Base-by-base conservation (phyloP, 176 grass and related monocot species). In the Cocos nucifera region DNA sequence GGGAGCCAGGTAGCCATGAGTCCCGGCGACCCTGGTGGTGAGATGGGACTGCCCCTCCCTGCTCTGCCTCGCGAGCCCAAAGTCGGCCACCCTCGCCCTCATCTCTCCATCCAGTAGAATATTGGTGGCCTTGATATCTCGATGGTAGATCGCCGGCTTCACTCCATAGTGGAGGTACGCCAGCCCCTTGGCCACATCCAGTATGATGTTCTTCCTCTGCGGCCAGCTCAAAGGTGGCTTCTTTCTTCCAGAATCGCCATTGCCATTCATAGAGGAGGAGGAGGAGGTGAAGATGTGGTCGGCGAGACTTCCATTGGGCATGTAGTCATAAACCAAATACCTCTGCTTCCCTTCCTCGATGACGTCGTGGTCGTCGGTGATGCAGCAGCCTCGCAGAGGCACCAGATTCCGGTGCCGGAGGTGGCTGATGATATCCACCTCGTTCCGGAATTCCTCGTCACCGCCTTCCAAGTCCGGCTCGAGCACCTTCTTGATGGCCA, bases 81-180 rank as follows among this genome's bases (percentile, higher is more conserved):
- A 97, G 78, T 97, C 92, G 17, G 92, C 87, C 44, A 97, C 73
- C 22, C 80, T 61, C 29, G 87, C 92, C 6, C 78, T 78, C 72
- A 83, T 90, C 75, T 91, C 84, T 3, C 55, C 56, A 64, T 85
- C 92, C 6, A 97, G 81, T 56, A 97, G 63, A 51, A 97, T 90
- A 79, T 96, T 96, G 3, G 87, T 90, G 61, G 87, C 78, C 70
- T 96, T 96, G 79, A 96, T 90, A 71, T 97, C 87, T 3, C 92
- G 72, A 69, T 97, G 92, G 66, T 78, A 97, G 58, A 97, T 97
- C 9, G 80, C 87, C 48, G 92, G 92, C 58, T 88, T 97, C 6
- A 97, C 75, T 22, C 92, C 92, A 61, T 91, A 78, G 80, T 97
- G 92, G 50, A 97, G 53, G 79, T 97, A 97, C 61, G 72, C 78